phyloP scores from a whole-genome alignment of 78 protist species.

The Dictyostelium intermedium region DNA sequence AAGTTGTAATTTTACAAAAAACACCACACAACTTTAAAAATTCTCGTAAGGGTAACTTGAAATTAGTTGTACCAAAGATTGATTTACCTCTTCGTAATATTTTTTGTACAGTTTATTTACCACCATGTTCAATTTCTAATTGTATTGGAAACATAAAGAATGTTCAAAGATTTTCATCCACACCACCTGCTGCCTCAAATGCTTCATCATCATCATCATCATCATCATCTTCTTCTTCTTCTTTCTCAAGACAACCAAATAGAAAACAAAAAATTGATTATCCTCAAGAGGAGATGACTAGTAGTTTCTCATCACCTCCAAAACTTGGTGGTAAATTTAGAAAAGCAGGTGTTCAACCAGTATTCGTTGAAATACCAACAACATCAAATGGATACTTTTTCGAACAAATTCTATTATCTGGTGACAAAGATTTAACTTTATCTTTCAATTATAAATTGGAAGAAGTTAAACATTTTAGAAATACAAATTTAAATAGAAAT shows the following conservation, averaged over 20 bases:
- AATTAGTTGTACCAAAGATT: slow-evolving; percentile 35
- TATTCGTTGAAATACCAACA: slow-evolving; percentile 8
- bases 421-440: slow-evolving; percentile 20
- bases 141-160: slow-evolving; percentile 31
- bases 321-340: background rate
- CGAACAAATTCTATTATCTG: slow-evolving; percentile 53
- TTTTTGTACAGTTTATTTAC: slow-evolving; percentile 26
- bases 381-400: background rate
- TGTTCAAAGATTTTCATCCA: background rate
- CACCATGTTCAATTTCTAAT: background rate
- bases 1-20: slow-evolving; percentile 19
- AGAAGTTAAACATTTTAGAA: background rate
- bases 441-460: background rate
- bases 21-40: background rate
- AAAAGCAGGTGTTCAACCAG: slow-evolving; percentile 16
- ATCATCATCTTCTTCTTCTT: no score
- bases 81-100: slow-evolving; percentile 45
- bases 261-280: background rate
- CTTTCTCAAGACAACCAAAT: no score
- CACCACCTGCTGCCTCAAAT: background rate
- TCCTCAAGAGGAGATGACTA: background rate
- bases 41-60: background rate
- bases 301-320: background rate
- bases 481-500: background rate
- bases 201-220: no score